These are phyloP conservation scores for Comarum palustre DNA, from an alignment of 306 rosid species.

Conservation along the genomic window DNA sequence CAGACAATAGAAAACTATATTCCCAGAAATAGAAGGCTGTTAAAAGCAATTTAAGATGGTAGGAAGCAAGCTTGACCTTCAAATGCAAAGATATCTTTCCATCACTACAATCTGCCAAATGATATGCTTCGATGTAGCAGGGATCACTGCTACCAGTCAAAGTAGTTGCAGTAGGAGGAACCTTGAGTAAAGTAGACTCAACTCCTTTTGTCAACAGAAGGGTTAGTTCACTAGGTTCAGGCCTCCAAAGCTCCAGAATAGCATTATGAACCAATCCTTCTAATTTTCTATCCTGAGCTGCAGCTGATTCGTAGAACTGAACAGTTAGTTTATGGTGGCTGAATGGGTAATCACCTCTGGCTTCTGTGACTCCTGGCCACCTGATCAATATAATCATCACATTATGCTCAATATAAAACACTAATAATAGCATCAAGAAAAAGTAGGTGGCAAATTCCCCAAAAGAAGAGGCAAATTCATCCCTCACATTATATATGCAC, in stretches of 20 bases:
- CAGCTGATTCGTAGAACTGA: slow-evolving; percentile 93
- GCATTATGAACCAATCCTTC: slow-evolving; percentile 99
- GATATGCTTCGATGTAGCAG: slow-evolving; percentile 95
- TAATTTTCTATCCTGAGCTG: slow-evolving; percentile 97
- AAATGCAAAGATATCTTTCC: slow-evolving; percentile 88
- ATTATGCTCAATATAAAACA: not conserved
- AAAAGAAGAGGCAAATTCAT: not conserved
- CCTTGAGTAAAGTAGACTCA: slow-evolving; percentile 83
- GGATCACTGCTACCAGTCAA: slow-evolving; percentile 99
- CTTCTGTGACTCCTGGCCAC: slow-evolving; percentile 91
- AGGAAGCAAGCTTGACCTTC: slow-evolving; percentile 53
- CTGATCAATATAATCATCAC: slow-evolving; percentile 42
- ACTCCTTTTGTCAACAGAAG: slow-evolving; percentile 87
- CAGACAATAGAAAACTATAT: slow-evolving; percentile 1
- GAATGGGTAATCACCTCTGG: slow-evolving; percentile 98
- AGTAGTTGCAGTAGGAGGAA: slow-evolving; percentile 94
- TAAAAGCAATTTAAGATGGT: not conserved
- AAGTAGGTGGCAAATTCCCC: not conserved
- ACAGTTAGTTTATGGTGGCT: slow-evolving; percentile 99
- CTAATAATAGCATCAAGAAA: not conserved
- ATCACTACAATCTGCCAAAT: slow-evolving; percentile 87
- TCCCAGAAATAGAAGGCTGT: not conserved
- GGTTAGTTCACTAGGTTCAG: slow-evolving; percentile 87
- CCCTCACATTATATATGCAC: not conserved
- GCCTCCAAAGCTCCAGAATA: slow-evolving; percentile 96